phyloP scores from a whole-genome alignment of 768 basidiomycete genomes.

The Suillus plorans region DNA sequence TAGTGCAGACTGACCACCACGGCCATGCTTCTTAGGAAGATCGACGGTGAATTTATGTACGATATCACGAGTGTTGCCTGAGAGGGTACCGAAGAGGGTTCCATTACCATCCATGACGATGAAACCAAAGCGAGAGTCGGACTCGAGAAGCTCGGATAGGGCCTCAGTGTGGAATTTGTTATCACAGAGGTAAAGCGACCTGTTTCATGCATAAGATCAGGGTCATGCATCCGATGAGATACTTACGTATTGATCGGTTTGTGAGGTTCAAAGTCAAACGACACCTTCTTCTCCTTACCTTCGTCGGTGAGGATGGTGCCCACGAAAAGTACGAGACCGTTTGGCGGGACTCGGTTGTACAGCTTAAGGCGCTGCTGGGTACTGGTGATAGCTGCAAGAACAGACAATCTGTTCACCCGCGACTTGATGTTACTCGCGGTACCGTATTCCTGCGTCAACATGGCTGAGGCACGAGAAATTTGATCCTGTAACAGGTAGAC shows the following conservation, averaged over 20 bases:
- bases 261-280: slow-evolving; percentile 97
- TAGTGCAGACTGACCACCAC: slow-evolving; percentile 98
- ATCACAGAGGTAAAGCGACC: slow-evolving; percentile 97
- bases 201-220: slow-evolving; percentile 30
- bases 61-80: slow-evolving; percentile 96
- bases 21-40: slow-evolving; percentile 98
- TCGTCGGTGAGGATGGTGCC: slow-evolving; percentile 98
- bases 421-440: slow-evolving; percentile 99
- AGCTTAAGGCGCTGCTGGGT: slow-evolving; percentile 97
- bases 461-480: slow-evolving; percentile 89
- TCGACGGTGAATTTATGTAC: slow-evolving; percentile 99
- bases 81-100: slow-evolving; percentile 91
- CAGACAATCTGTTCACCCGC: slow-evolving; percentile 95
- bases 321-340: slow-evolving; percentile 96
- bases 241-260: slow-evolving; percentile 98
- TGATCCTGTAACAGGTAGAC: slow-evolving; percentile 58
- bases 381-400: slow-evolving; percentile 96
- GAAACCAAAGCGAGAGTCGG: slow-evolving; percentile 97
- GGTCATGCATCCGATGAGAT: background rate
- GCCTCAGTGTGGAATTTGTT: slow-evolving; percentile 99
- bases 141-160: slow-evolving; percentile 92
- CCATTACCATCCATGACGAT: slow-evolving; percentile 99
- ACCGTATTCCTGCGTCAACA: slow-evolving; percentile 98
- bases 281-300: slow-evolving; percentile 99
- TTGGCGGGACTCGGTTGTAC: slow-evolving; percentile 94